Evolutionary conservation across 2,329 filamentous ascomycete genomes (phyloP), one percentile per base, ranked within the genome.

Genomic region (Colletotrichum sp.): DNA sequence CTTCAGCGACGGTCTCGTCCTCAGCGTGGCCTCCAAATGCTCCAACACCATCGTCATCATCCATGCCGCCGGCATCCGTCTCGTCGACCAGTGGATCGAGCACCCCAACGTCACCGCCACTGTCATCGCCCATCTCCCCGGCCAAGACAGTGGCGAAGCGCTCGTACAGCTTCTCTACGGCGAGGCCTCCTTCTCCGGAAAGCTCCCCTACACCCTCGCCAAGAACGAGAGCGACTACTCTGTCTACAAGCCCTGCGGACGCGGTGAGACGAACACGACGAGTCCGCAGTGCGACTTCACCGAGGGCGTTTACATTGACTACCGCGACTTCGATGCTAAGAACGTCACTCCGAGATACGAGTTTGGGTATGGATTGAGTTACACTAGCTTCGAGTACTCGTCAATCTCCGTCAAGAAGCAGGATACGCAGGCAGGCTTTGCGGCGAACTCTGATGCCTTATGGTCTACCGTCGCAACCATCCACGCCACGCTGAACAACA

Each of bases 71-170:
- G 92, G 75, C 6, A 85, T 89, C 14, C 87, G 92, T 1, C 82
- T 93, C 0, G 89, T 94, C 0, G 92, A 93, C 77, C 84, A 85
- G 3, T 94, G 91, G 85, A 86, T 92, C 76, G 89, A 93, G 67
- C 88, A 94, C 75, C 84, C 87, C 18, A 94, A 94, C 77, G 88
- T 94, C 48, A 93, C 91, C 1, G 92, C 89, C 3, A 84, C 94
- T n/a, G 85, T 94, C 1, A 91, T 91, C 78, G 92, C 90, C 8
- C 92, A 94, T 79, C 84, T 93, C 0, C 92, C 92, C 0, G 92
- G 92, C 1, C 91, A 94, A 79, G 90, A 93, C 74, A 90, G 89
- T 1, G 93, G 93, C 0, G 83, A 84, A 1, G 89, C 91, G 1
- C 79, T 93, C 5, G 88, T 89, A 0, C 86, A 88, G 2, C 80